These are phyloP conservation scores for Ceratobasidium sp. DNA, from an alignment of 1,284 basidiomycete species.

Conservation along the genomic window DNA sequence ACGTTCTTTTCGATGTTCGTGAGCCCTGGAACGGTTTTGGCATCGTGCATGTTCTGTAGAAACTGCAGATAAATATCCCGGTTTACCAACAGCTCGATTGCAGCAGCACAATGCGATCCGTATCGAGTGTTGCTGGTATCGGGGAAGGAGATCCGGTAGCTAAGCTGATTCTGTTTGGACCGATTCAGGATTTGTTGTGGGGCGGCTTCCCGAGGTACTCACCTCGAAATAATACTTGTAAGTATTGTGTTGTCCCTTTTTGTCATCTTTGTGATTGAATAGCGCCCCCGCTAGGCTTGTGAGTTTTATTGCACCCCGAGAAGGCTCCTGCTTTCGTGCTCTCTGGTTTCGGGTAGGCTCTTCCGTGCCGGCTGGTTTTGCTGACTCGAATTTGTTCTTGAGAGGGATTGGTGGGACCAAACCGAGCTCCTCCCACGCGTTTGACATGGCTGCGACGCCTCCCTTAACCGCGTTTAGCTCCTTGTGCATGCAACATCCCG, in stretches of 20 bases:
- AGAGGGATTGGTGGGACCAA: slow-evolving; percentile 52
- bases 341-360: slow-evolving; percentile 47
- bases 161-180: slow-evolving; percentile 24
- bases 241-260: slow-evolving; percentile 56
- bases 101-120: slow-evolving; percentile 37
- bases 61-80: neutral
- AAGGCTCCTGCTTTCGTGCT: neutral
- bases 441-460: slow-evolving; percentile 54
- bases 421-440: slow-evolving; percentile 51
- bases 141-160: slow-evolving; percentile 6
- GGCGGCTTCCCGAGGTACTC: neutral
- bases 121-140: slow-evolving; percentile 40
- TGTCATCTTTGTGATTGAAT: slow-evolving; percentile 57
- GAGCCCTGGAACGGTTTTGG: slow-evolving; percentile 52
- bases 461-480: slow-evolving; percentile 59
- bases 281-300: slow-evolving; percentile 54
- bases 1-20: slow-evolving; percentile 57
- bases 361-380: slow-evolving; percentile 49
- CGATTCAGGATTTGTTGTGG: neutral
- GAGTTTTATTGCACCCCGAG: slow-evolving; percentile 55
- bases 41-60: slow-evolving; percentile 5
- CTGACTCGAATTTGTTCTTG: slow-evolving; percentile 53
- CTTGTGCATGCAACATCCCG: slow-evolving; percentile 62
- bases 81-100: slow-evolving; percentile 21
- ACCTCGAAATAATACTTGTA: slow-evolving; percentile 50